Evolutionary conservation across 495 filamentous ascomycete genomes (phyloP).

Genomic region (Lophium mytilinum): DNA sequence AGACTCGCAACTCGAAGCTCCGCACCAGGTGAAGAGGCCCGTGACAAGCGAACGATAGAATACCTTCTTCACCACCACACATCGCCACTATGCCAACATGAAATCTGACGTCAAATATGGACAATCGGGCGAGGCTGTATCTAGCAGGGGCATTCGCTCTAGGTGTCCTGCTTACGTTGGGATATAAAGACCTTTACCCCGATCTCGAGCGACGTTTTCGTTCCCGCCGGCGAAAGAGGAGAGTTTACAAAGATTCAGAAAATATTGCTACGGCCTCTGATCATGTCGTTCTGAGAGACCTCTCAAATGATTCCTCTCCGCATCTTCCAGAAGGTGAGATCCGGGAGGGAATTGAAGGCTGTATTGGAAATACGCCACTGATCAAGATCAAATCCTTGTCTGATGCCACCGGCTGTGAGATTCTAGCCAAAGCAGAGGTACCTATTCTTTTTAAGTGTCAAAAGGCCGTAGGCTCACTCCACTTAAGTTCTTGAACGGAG

Average conservation of each 20-base stretch:
- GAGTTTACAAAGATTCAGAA: neutral
- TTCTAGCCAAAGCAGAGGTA: constrained; percentile 89
- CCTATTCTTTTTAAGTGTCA: neutral
- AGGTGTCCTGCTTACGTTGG: constrained; percentile 62
- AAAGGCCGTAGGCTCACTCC: neutral
- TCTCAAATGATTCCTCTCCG: neutral
- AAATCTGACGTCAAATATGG: constrained; percentile 2
- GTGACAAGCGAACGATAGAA: neutral
- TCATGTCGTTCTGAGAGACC: neutral
- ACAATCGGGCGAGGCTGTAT: constrained; percentile 14
- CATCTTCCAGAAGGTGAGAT: constrained; percentile 27
- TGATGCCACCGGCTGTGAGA: constrained; percentile 84
- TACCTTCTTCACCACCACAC: constrained; percentile 7
- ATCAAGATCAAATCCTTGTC: constrained; percentile 81
- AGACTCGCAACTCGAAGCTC: neutral
- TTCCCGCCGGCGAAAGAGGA: constrained; percentile 25
- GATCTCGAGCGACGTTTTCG: constrained; percentile 57
- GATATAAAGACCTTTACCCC: constrained; percentile 67
- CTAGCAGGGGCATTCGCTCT: constrained; percentile 58
- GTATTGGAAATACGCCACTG: constrained; percentile 89
- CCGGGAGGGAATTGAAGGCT: constrained; percentile 74
- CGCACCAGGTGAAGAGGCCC: constrained; percentile 1
- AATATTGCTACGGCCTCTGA: neutral
- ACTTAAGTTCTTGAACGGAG: constrained; percentile 77
- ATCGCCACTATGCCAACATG: neutral